Conservation (phyloP, 2,329 filamentous ascomycete species). For the Aspergillus brunneoviolaceus region DNA sequence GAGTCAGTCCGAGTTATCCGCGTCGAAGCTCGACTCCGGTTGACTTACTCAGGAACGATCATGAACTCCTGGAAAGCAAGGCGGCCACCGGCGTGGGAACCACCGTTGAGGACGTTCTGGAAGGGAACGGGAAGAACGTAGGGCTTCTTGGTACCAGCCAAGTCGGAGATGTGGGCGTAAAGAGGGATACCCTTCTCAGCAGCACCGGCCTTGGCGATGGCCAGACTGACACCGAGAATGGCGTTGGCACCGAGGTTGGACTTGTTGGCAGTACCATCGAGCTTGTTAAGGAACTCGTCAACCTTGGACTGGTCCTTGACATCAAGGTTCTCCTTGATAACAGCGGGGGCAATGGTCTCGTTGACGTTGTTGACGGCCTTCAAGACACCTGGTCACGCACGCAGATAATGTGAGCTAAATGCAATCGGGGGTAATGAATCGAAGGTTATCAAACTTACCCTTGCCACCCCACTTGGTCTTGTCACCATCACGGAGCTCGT, state of each 20-base stretch:
- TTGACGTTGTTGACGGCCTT: conserved; percentile 89
- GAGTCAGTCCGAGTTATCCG: not conserved
- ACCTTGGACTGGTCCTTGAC: conserved; percentile 83
- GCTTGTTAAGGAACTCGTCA: conserved; percentile 80
- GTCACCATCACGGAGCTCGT: conserved; percentile 87
- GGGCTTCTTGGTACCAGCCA: conserved; percentile 86
- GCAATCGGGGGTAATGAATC: not conserved
- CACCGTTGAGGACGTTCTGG: conserved; percentile 91
- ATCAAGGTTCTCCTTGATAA: conserved; percentile 80
- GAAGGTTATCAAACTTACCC: conserved; percentile 51
- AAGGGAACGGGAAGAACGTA: conserved; percentile 88
- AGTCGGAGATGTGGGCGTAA: conserved; percentile 83
- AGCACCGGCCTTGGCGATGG: conserved; percentile 83
- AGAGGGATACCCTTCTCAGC: conserved; percentile 86
- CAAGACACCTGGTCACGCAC: conserved; percentile 54
- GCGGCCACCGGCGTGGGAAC: conserved; percentile 95
- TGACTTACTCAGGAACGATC: conserved; percentile 75
- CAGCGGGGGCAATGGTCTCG: conserved; percentile 71
- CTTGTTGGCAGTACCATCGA: conserved; percentile 85
- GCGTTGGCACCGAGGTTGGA: conserved; percentile 84
- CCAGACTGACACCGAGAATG: conserved; percentile 81
- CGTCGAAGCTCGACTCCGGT: not conserved
- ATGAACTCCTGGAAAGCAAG: conserved; percentile 96
- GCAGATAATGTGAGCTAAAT: conserved; percentile 6
- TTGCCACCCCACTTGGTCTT: conserved; percentile 84